Base-by-base conservation (phyloP, 2,329 filamentous ascomycete genomes). In the Neonectria sp. region DNA sequence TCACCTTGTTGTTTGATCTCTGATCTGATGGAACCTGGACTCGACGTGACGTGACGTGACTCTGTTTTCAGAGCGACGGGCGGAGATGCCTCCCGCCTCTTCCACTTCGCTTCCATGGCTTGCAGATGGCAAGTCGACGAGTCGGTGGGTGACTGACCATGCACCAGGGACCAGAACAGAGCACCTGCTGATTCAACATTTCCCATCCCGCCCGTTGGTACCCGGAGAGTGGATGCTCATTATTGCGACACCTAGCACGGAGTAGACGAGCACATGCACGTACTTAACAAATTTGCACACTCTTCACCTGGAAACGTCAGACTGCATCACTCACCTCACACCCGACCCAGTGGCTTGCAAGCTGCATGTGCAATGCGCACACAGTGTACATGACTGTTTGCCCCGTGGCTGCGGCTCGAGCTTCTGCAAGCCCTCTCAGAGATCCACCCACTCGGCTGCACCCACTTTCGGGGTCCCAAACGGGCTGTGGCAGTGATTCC, bases 391-490 rank as follows among this genome's bases (percentile, higher is more conserved):
- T 24, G 15, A 8, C 48, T n/a, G 25, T 51, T 31, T 51, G 24
- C 48, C 25, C 48, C 48, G 25, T 51, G 29, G 8, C 27, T 27
- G 27, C 17, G 49, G 29, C 27, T 52, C 49, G 27, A 21, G 49
- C 49, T 43, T 57, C 43, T 59, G 31, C 51, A 37, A 27, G 40
- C 61, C 33, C 11, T 35, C 33, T 35, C 33, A 17, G 31, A 43
- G 62, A 59, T 59, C 62, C 62, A 64, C 62, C 55, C 35, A 55
- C 37, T 24, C 21, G 43, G 37, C 45, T 52, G 35, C 15, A 53
- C n/a, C n/a, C 35, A 29, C 60, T 46, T 35, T 52, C 24, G 29
- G 49, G 29, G 51, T 24, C 29, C 21, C 55, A 21, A 21, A 24
- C 29, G 37, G 29, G 24, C 51, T 52, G 49, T 17, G 17, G 25